A percentile compares a stretch with the other conserved stretches of the same genome.
Conservation (phyloP, 805 yeast genomes). For the Suhomyces sp. region DNA sequence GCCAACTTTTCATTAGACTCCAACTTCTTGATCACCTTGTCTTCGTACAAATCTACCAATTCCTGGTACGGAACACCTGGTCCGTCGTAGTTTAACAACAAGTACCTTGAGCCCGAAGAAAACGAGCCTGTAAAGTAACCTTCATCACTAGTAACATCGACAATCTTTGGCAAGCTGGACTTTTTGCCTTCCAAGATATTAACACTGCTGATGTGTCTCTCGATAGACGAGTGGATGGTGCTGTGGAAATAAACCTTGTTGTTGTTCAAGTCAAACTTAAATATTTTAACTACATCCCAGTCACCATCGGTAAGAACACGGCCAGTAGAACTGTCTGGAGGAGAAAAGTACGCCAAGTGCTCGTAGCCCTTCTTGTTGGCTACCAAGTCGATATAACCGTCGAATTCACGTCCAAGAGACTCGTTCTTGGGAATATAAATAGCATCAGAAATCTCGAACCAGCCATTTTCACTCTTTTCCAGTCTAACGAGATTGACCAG, state of each 20-base stretch:
- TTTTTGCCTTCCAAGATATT: conserved; percentile 38
- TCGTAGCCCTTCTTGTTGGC: conserved; percentile 51
- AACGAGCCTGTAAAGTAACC: conserved; percentile 74
- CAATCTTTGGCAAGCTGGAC: conserved; percentile 45
- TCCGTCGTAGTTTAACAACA: conserved; percentile 69
- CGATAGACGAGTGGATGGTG: conserved; percentile 74
- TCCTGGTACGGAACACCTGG: conserved; percentile 80
- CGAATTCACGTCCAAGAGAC: conserved; percentile 32
- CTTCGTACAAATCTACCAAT: conserved; percentile 44
- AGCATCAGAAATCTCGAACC: conserved; percentile 48
- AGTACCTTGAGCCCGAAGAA: conserved; percentile 74
- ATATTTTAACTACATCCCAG: conserved; percentile 85
- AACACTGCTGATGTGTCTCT: conserved; percentile 79
- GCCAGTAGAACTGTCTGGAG: conserved; percentile 47
- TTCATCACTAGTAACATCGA: conserved; percentile 37
- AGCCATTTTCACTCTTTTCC: conserved; percentile 53
- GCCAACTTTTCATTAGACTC: conserved; percentile 47
- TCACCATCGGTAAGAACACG: conserved; percentile 61
- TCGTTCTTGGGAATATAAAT: conserved; percentile 36
- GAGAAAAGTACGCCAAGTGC: conserved; percentile 83
- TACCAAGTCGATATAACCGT: conserved; percentile 78
- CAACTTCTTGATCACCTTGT: conserved; percentile 34
- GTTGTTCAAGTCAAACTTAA: conserved; percentile 49
- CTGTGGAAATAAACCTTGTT: conserved; percentile 60
- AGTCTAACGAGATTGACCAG: conserved; percentile 40